Conservation (phyloP, 1,139 yeast genomes). For the Blastobotrys arbuscula region DNA sequence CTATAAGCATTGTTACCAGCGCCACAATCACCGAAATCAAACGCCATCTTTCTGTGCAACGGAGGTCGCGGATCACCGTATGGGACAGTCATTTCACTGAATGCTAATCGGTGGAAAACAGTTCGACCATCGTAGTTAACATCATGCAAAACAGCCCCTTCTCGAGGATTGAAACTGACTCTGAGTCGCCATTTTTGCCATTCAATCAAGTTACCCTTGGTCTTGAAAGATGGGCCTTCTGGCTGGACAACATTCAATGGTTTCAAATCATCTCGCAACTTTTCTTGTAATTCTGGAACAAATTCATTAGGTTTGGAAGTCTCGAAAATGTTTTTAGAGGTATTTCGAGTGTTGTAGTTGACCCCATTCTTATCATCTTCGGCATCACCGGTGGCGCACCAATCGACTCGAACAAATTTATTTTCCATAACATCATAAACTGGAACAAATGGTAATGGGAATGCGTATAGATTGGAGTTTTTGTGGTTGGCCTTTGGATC, state of each 20-base stretch:
- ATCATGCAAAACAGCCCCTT: constrained; percentile 77
- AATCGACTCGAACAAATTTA: constrained; percentile 71
- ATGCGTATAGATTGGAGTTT: constrained; percentile 80
- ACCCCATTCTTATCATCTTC: constrained; percentile 40
- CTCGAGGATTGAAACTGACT: constrained; percentile 70
- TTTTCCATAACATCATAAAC: constrained; percentile 64
- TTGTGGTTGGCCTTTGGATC: constrained; percentile 59
- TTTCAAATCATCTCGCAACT: constrained; percentile 49
- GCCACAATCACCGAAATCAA: constrained; percentile 88
- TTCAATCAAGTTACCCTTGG: constrained; percentile 57
- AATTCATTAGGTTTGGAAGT: constrained; percentile 56
- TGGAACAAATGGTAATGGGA: constrained; percentile 78
- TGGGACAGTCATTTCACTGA: constrained; percentile 90
- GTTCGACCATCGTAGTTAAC: constrained; percentile 78
- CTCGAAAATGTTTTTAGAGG: constrained; percentile 53
- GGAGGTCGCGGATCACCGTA: constrained; percentile 91
- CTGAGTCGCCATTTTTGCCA: constrained; percentile 94
- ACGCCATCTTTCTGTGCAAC: constrained; percentile 86
- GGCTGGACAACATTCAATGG: constrained; percentile 77
- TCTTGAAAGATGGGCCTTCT: constrained; percentile 76
- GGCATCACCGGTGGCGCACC: constrained; percentile 59
- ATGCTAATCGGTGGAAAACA: constrained; percentile 67
- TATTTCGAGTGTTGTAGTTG: constrained; percentile 37
- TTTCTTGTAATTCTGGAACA: constrained; percentile 43
- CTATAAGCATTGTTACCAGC: constrained; percentile 77